Conservation (phyloP, 2,329 filamentous ascomycete genomes). For the Cordyceps militaris region DNA sequence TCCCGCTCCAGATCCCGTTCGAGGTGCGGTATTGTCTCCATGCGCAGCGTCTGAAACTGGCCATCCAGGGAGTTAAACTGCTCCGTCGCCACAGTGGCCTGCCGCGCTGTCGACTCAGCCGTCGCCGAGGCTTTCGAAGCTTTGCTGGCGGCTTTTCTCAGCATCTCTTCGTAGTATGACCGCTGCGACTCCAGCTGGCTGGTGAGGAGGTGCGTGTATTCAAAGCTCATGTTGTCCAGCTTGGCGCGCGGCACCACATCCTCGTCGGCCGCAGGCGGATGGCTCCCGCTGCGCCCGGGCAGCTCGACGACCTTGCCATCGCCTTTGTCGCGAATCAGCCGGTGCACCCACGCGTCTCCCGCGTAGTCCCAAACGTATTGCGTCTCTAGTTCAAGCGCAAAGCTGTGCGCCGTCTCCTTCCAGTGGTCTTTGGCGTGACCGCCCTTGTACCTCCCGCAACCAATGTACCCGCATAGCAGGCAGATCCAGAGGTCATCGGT, state of each 20-base stretch:
- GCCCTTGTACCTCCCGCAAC: conserved; percentile 89
- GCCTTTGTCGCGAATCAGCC: conserved; percentile 87
- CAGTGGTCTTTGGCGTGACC: conserved; percentile 92
- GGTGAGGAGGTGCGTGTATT: conserved; percentile 90
- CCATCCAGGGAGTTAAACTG: conserved; percentile 46
- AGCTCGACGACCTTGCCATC: conserved; percentile 89
- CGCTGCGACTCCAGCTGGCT: conserved; percentile 90
- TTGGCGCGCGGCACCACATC: conserved; percentile 67
- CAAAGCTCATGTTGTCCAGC: conserved; percentile 72
- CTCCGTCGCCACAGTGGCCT: conserved; percentile 41
- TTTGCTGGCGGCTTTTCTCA: conserved; percentile 85
- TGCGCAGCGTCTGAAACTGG: conserved; percentile 37
- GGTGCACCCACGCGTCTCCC: conserved; percentile 91
- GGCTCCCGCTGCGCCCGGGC: conserved; percentile 45
- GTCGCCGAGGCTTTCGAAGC: conserved; percentile 64
- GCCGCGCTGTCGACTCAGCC: conserved; percentile 53
- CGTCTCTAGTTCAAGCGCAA: conserved; percentile 84
- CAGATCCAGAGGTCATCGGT: conserved; percentile 89
- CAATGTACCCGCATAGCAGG: conserved; percentile 84
- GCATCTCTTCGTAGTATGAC: conserved; percentile 87
- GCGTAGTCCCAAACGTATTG: conserved; percentile 98
- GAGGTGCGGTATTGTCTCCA: conserved; percentile 55
- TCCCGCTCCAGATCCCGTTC: conserved; percentile 68
- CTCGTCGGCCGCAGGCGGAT: conserved; percentile 31
- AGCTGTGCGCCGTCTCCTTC: conserved; percentile 82